Base-by-base conservation (phyloP, 2,329 filamentous ascomycete species). In the Clonostachys solani region DNA sequence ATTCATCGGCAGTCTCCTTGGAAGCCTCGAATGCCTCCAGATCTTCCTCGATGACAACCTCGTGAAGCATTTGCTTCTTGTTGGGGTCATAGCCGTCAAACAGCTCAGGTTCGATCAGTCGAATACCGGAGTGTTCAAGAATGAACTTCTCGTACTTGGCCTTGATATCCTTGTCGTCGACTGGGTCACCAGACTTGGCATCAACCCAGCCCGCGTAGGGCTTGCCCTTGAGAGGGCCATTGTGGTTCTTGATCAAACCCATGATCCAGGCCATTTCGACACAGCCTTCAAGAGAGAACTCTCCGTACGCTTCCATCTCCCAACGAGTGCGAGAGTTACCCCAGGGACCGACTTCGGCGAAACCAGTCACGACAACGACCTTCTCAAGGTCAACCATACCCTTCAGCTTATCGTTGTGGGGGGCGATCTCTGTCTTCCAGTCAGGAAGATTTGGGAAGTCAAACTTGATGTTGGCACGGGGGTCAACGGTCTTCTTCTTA, bases 221-320 rank as follows among this genome's bases (percentile, higher is more conserved):
- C 74, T 95, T 87, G 65, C 94, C 94, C 76, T 99, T 99, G 66
- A 99, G 83, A 33, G 86, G 85, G 16, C 94, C 94, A 58, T 97
- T 97, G 76, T 96, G 89, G 69, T 99, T 95, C 79, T 92, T 96
- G 75, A 99, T 97, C 50, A 97, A 83, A 62, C 94, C 94, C 92
- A 97, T 99, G 68, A 99, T 90, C 94, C 94, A 99, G 33, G 94
- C 92, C 94, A 99, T 99, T 71, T 99, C 94, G 50, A 99, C 87
- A 61, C 94, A 97, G 33, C 94, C 94, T 69, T 99, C 95, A 13
- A 99, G 82, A 9, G 94, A 97, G 74, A 99, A 99, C 62, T 96
- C 82, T 63, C 94, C 94, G 56, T 92, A 85, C 2, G 94, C 92
- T 68, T 99, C 94, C 92, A 99, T 99, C 75, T 99, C 94, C 94